Conservation (phyloP, 345 rosid species). For the Lepidium aucheri region DNA sequence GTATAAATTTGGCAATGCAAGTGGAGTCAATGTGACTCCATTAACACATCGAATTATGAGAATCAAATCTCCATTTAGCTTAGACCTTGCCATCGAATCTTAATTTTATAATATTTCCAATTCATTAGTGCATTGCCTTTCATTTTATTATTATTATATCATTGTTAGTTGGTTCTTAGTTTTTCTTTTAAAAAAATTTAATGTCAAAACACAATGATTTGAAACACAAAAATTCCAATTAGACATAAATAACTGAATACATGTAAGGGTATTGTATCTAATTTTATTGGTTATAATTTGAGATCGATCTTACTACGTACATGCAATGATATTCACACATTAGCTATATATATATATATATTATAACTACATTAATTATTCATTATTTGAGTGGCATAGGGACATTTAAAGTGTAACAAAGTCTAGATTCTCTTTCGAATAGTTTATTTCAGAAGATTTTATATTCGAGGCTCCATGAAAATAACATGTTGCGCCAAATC, state of each 20-base stretch:
- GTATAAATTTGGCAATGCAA: neutral
- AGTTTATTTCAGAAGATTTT: neutral
- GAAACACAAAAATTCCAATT: no score
- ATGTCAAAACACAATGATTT: no score
- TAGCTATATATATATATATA: no score
- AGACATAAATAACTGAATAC: no score
- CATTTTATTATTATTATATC: neutral
- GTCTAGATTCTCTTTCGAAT: neutral
- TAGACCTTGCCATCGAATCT: conserved; percentile 9
- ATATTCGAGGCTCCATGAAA: conserved; percentile 7
- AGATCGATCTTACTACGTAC: no score
- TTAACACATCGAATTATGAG: neutral
- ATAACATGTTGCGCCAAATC: conserved; percentile 18
- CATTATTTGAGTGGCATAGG: neutral
- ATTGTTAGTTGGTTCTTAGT: no score
- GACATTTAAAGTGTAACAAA: neutral
- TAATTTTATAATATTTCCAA: neutral
- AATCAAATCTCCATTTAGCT: conserved; percentile 14
- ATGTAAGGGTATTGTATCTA: no score
- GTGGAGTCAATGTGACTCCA: conserved; percentile 14
- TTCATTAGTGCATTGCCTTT: neutral
- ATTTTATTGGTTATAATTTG: no score
- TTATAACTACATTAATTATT: no score
- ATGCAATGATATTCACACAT: no score
- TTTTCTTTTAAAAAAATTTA: neutral